These are phyloP conservation scores for Fomitopsis pulvina DNA, from an alignment of 768 basidiomycete species.

Conservation along the genomic window DNA sequence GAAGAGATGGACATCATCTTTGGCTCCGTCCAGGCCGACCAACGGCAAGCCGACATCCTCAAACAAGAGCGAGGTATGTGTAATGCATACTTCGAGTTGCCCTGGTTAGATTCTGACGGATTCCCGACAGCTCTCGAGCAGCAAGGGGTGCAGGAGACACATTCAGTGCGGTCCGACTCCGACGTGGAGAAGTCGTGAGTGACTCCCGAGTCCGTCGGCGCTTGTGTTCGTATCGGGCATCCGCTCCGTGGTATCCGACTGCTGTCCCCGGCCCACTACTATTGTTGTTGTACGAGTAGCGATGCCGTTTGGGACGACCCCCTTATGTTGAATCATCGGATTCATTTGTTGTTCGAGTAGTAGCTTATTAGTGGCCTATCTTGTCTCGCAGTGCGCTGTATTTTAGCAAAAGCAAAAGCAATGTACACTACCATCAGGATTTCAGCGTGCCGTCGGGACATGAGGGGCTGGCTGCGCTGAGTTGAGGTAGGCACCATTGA, in stretches of 20 bases:
- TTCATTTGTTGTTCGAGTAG: neutral
- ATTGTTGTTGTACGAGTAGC: conserved; percentile 1
- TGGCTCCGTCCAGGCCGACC: conserved; percentile 49
- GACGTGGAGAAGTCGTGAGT: conserved; percentile 13
- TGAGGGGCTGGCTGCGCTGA: neutral
- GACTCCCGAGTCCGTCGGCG: neutral
- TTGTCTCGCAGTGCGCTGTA: neutral
- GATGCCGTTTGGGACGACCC: neutral
- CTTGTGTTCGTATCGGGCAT: neutral
- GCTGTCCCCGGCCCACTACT: neutral
- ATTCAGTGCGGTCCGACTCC: conserved; percentile 16
- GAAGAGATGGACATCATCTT: conserved; percentile 55
- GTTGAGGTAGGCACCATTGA: too few relatives aligned
- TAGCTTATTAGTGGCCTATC: neutral
- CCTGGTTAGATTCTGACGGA: conserved; percentile 21
- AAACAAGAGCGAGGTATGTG: conserved; percentile 33
- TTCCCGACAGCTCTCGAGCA: conserved; percentile 9
- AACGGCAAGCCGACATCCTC: conserved; percentile 47
- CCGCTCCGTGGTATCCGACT: neutral
- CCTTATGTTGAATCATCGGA: neutral
- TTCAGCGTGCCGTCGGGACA: neutral
- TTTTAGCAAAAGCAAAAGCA: neutral
- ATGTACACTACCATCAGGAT: neutral
- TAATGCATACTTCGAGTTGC: neutral
- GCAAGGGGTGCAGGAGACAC: conserved; percentile 16